These are phyloP conservation scores for Aspergillus sp. DNA, from an alignment of 2,329 filamentous ascomycete genomes.

Conservation along the genomic window DNA sequence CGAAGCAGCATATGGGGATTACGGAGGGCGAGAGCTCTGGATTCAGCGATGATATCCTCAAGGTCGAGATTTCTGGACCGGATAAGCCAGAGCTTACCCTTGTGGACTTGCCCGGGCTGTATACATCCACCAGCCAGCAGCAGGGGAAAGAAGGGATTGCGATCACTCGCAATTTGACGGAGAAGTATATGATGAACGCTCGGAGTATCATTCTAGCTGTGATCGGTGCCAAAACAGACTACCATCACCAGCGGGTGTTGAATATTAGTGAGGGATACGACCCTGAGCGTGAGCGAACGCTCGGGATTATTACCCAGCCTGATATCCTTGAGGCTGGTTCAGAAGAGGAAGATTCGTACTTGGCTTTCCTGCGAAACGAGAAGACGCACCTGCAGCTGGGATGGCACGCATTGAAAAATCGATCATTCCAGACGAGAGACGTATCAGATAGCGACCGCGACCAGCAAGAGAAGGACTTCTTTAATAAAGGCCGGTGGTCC, in stretches of 20 bases:
- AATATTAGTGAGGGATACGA: slow-evolving; percentile 45
- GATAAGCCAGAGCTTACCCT: slow-evolving; percentile 61
- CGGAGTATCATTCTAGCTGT: slow-evolving; percentile 63
- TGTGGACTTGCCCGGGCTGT: slow-evolving; percentile 62
- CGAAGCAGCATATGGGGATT: slow-evolving; percentile 55
- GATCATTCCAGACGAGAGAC: slow-evolving; percentile 38
- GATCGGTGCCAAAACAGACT: slow-evolving; percentile 51
- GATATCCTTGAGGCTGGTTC: slow-evolving; percentile 41
- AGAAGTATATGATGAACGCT: slow-evolving; percentile 57
- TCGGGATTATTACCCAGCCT: slow-evolving; percentile 52
- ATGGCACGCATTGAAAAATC: slow-evolving; percentile 52
- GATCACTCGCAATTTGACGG: slow-evolving; percentile 51
- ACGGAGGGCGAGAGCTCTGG: slow-evolving; percentile 17
- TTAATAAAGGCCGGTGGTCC: slow-evolving; percentile 29
- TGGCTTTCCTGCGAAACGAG: slow-evolving; percentile 43
- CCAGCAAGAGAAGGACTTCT: slow-evolving; percentile 35
- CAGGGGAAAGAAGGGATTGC: slow-evolving; percentile 54
- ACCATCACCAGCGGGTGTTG: slow-evolving; percentile 59
- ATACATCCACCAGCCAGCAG: slow-evolving; percentile 52
- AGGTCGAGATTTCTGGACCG: slow-evolving; percentile 60
- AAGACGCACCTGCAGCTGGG: slow-evolving; percentile 45
- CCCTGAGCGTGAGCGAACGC: slow-evolving; percentile 29
- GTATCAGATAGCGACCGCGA: slow-evolving; percentile 29
- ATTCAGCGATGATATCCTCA: slow-evolving; percentile 51
- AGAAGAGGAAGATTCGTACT: slow-evolving; percentile 35